Evolutionary conservation across 2,329 filamentous ascomycete species (phyloP).

Genomic region (Penicillium olsonii): DNA sequence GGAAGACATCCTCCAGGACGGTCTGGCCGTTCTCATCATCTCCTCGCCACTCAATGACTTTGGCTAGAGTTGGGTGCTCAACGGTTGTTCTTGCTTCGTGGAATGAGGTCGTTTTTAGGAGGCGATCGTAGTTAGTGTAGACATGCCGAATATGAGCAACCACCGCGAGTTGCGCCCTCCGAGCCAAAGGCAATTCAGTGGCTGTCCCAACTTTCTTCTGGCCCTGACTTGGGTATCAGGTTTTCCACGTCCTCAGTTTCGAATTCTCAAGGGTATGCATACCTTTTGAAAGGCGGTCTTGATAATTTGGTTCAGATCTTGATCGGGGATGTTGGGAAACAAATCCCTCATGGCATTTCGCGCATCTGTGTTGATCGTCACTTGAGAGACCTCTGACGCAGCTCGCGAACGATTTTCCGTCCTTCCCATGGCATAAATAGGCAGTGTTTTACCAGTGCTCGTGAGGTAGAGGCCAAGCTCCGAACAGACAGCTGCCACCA

Average conservation of each 20-base stretch:
- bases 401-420: slow-evolving; percentile 25
- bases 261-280: slow-evolving; percentile 21
- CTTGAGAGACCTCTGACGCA: slow-evolving; percentile 40
- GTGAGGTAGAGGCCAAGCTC: slow-evolving; percentile 49
- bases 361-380: slow-evolving; percentile 58
- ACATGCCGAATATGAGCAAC: slow-evolving; percentile 63
- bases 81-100: slow-evolving; percentile 57
- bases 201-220: slow-evolving; percentile 61
- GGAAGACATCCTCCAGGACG: slow-evolving; percentile 63
- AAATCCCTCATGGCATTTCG: slow-evolving; percentile 61
- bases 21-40: slow-evolving; percentile 56
- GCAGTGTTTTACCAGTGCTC: slow-evolving; percentile 49
- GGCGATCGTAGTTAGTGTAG: slow-evolving; percentile 63
- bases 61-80: slow-evolving; percentile 57
- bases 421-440: slow-evolving; percentile 32
- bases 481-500: slow-evolving; percentile 59
- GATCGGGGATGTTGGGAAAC: slow-evolving; percentile 63
- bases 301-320: slow-evolving; percentile 59
- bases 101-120: slow-evolving; percentile 56
- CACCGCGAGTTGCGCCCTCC: slow-evolving; percentile 62
- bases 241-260: slow-evolving; percentile 8
- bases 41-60: slow-evolving; percentile 64
- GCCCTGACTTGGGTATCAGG: slow-evolving; percentile 42
- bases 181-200: slow-evolving; percentile 54
- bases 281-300: slow-evolving; percentile 63